Percentiles rank a stretch among this genome's conserved stretches.
These are phyloP conservation scores for Cladosporium sp. DNA, from an alignment of 2,329 filamentous ascomycete genomes.

Conservation along the genomic window DNA sequence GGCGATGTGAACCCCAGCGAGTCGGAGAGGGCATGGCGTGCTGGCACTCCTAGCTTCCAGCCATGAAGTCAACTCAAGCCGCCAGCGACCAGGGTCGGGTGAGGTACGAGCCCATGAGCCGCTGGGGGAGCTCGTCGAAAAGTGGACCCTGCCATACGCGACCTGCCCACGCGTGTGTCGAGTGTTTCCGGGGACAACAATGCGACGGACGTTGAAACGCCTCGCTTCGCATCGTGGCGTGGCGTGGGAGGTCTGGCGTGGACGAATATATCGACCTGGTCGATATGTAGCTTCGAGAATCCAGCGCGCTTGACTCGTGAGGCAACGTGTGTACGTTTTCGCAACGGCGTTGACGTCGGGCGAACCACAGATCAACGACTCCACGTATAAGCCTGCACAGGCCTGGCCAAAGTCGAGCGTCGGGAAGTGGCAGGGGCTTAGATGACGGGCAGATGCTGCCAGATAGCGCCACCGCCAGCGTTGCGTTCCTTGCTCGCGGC, in stretches of 20 bases:
- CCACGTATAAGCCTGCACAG: neutral
- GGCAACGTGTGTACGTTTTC: neutral
- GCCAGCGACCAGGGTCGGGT: conserved; percentile 7
- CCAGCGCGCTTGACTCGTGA: conserved; percentile 8
- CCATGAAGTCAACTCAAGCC: conserved; percentile 12
- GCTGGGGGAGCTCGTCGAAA: conserved; percentile 9
- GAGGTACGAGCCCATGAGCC: conserved; percentile 8
- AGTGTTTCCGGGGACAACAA: neutral
- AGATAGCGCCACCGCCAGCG: conserved; percentile 12
- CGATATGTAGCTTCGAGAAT: conserved; percentile 7
- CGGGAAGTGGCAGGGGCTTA: conserved; percentile 10
- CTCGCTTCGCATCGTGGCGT: conserved; percentile 11
- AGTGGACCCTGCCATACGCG: conserved; percentile 2
- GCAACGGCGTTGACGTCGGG: conserved; percentile 1
- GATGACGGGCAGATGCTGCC: conserved; percentile 12
- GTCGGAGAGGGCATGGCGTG: conserved; percentile 9
- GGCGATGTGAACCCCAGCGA: conserved; percentile 9
- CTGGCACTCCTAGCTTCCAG: conserved; percentile 13
- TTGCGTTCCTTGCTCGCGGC: conserved; percentile 13
- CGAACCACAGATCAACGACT: neutral
- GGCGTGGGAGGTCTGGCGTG: conserved; percentile 4
- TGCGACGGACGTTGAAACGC: conserved; percentile 11
- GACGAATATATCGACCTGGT: conserved; percentile 9
- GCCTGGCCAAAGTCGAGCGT: neutral
- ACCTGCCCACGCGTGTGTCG: conserved; percentile 11